Evolutionary conservation across 768 basidiomycete species (phyloP).

Genomic region (Peribolospora kevripleyi): DNA sequence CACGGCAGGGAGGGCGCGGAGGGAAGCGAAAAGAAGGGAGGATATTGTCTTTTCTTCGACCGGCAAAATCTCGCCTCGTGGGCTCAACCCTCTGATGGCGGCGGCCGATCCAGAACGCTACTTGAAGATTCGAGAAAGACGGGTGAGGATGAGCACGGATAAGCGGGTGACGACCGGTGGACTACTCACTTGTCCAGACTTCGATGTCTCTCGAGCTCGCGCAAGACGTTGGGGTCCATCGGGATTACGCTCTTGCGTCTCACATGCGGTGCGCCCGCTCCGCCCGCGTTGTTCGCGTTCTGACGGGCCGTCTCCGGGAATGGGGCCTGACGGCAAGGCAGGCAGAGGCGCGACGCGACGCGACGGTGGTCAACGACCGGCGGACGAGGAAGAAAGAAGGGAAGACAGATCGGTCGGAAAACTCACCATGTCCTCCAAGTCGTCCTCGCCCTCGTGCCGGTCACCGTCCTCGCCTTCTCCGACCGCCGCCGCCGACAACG

Average conservation of each 20-base stretch:
- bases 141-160: no score
- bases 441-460: constrained; percentile 2
- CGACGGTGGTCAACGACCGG: neutral
- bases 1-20: no score
- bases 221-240: constrained; percentile 73
- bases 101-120: no score
- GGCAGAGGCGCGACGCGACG: neutral
- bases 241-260: constrained; percentile 81
- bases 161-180: no score
- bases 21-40: no score
- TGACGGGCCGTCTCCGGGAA: constrained; percentile 9
- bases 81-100: no score
- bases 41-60: no score
- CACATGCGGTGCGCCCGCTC: constrained; percentile 33
- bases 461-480: neutral
- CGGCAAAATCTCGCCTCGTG: no score
- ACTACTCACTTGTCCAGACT: constrained; percentile 7
- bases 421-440: constrained; percentile 9
- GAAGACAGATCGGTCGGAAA: no score
- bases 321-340: neutral
- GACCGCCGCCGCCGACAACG: neutral
- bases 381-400: neutral
- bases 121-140: no score
- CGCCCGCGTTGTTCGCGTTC: constrained; percentile 13
- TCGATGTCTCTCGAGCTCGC: constrained; percentile 56